These are phyloP conservation scores for Hawksworthiomyces lignivorus DNA, from an alignment of 2,329 filamentous ascomycete species.

Conservation along the genomic window DNA sequence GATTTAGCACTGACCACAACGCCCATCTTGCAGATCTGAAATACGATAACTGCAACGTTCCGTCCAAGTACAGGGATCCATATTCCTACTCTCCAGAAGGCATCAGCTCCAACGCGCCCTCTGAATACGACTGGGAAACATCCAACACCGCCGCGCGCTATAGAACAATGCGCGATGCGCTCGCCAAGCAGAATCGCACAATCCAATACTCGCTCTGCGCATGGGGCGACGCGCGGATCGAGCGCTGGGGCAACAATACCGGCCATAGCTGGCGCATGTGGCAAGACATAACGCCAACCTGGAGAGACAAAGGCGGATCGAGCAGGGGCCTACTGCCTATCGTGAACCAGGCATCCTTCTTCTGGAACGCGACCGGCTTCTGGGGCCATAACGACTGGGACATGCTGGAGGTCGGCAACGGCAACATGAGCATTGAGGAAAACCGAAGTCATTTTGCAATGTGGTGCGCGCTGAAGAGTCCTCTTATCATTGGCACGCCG, in stretches of 20 bases:
- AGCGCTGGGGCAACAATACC: slow-evolving; percentile 34
- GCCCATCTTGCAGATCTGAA: slow-evolving; percentile 35
- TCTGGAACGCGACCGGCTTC: slow-evolving; percentile 35
- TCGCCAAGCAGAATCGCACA: slow-evolving; percentile 27
- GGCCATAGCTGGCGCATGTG: slow-evolving; percentile 31
- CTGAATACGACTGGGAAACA: slow-evolving; percentile 39
- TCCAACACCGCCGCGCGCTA: slow-evolving; percentile 37
- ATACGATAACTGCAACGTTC: slow-evolving; percentile 45
- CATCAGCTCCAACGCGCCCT: too few species aligned
- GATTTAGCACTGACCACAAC: too few species aligned
- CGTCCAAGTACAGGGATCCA: slow-evolving; percentile 7
- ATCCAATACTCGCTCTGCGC: slow-evolving; percentile 40
- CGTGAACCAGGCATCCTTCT: slow-evolving; percentile 41
- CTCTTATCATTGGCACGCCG: slow-evolving; percentile 40
- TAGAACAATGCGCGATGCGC: slow-evolving; percentile 34
- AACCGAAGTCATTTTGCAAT: slow-evolving; percentile 42
- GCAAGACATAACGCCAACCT: slow-evolving; percentile 21
- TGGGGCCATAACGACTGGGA: slow-evolving; percentile 44
- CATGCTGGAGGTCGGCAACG: slow-evolving; percentile 45
- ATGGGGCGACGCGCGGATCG: slow-evolving; percentile 36
- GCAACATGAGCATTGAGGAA: slow-evolving; percentile 35
- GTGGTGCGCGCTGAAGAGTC: slow-evolving; percentile 43
- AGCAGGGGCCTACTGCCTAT: too few species aligned
- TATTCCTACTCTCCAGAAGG: too few species aligned
- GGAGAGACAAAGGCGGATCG: too few species aligned